A percentile compares a stretch with the other conserved stretches of the same genome.
Conservation (phyloP, 192 early-diverging fungal species). For the Mortierella antarctica region DNA sequence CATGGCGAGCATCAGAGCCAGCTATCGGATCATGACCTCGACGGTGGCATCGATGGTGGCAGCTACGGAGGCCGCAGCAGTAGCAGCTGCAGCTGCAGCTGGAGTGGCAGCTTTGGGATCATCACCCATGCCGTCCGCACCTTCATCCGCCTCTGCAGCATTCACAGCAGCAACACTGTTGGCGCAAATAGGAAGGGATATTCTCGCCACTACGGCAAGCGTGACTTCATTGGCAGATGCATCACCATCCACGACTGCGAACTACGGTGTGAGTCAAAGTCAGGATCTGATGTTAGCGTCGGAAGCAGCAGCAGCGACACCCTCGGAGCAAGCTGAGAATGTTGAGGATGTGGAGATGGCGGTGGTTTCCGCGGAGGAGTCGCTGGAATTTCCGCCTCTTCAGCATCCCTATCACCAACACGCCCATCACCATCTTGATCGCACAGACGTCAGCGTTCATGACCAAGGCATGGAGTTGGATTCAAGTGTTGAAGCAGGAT, state of each 20-base stretch:
- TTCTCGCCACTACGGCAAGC: slow-evolving; percentile 7
- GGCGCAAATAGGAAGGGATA: background rate
- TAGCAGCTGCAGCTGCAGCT: background rate
- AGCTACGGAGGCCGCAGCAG: background rate
- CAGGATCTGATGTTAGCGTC: background rate
- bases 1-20: slow-evolving; percentile 14
- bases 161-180: background rate
- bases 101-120: background rate
- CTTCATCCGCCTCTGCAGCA: background rate
- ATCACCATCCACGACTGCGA: background rate
- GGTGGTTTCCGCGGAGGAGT: background rate
- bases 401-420: slow-evolving; percentile 18
- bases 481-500: background rate
- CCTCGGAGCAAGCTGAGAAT: background rate
- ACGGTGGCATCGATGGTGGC: slow-evolving; percentile 16
- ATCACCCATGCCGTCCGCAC: background rate
- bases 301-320: background rate
- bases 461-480: slow-evolving; percentile 25
- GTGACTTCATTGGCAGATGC: background rate
- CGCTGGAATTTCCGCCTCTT: slow-evolving; percentile 12
- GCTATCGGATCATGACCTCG: slow-evolving; percentile 6
- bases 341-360: slow-evolving; percentile 3
- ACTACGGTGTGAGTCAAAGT: no score
- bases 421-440: slow-evolving; percentile 9
- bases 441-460: background rate